phyloP scores from a whole-genome alignment of 2,329 filamentous ascomycete genomes.

The Claviceps africana region DNA sequence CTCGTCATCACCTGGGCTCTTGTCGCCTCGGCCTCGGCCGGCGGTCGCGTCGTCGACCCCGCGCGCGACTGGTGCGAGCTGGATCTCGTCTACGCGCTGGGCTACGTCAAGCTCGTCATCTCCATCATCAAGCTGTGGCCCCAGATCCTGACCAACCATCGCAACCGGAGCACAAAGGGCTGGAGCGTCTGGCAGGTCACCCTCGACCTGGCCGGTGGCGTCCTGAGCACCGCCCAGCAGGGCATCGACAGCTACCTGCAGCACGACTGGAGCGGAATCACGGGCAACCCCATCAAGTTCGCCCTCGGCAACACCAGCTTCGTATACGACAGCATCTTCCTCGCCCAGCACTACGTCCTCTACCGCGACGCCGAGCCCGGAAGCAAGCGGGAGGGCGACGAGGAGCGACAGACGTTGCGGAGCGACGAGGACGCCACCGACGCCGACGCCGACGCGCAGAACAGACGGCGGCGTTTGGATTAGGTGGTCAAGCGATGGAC shows the following conservation, averaged over 20 bases:
- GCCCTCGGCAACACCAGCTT: conserved; percentile 74
- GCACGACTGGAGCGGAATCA: conserved; percentile 78
- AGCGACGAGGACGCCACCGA: no score
- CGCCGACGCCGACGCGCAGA: conserved; percentile 7
- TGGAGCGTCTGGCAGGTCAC: conserved; percentile 81
- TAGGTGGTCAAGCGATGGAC: no score
- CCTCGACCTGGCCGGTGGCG: conserved; percentile 67
- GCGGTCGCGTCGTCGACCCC: conserved; percentile 21
- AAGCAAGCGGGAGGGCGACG: conserved; percentile 2
- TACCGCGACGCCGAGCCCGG: conserved; percentile 34
- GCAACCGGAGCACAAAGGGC: conserved; percentile 69
- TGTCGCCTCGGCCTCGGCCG: conserved; percentile 28
- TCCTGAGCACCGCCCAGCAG: conserved; percentile 70
- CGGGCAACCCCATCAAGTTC: conserved; percentile 85
- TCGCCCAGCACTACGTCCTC: conserved; percentile 75
- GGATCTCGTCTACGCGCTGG: conserved; percentile 53
- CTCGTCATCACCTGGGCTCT: conserved; percentile 30
- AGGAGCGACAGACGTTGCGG: conserved; percentile 13
- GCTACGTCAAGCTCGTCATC: conserved; percentile 78
- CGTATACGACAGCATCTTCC: conserved; percentile 74
- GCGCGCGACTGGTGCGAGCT: conserved; percentile 44
- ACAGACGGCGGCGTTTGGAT: neutral
- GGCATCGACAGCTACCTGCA: conserved; percentile 74
- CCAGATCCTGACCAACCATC: conserved; percentile 70
- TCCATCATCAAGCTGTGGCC: conserved; percentile 90